A percentile compares a stretch with the other conserved stretches of the same genome.
Evolutionary conservation across 805 yeast genomes (phyloP).

Genomic region (Saturnispora halmiae): DNA sequence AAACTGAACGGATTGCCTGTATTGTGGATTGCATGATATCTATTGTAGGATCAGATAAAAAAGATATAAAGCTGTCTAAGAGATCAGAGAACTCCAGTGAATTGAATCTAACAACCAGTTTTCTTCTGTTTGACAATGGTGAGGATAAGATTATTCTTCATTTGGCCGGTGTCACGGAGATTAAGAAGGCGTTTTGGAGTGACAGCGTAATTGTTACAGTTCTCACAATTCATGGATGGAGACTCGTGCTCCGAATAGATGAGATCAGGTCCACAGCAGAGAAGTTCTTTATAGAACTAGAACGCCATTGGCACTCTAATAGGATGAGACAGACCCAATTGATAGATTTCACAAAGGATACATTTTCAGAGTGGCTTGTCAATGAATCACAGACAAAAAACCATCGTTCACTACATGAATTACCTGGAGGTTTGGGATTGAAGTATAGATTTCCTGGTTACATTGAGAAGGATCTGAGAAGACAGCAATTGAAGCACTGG

Average conservation of each 20-base stretch:
- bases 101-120: slow-evolving; percentile 67
- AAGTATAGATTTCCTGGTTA: slow-evolving; percentile 85
- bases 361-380: slow-evolving; percentile 79
- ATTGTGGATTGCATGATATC: slow-evolving; percentile 8
- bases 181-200: slow-evolving; percentile 73
- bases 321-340: slow-evolving; percentile 43
- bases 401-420: slow-evolving; percentile 8
- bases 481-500: slow-evolving; percentile 82
- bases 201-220: slow-evolving; percentile 74
- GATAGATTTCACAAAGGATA: slow-evolving; percentile 54
- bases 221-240: slow-evolving; percentile 55
- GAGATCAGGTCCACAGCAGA: slow-evolving; percentile 77
- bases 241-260: slow-evolving; percentile 59
- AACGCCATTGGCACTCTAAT: slow-evolving; percentile 6
- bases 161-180: slow-evolving; percentile 68
- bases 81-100: slow-evolving; percentile 16
- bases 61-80: slow-evolving; percentile 5
- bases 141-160: slow-evolving; percentile 60
- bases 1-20: slow-evolving; percentile 51
- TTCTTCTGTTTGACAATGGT: slow-evolving; percentile 64
- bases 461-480: slow-evolving; percentile 47
- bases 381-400: slow-evolving; percentile 7
- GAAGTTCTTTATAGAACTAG: slow-evolving; percentile 39
- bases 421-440: slow-evolving; percentile 74
- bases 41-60: slow-evolving; percentile 6